phyloP scores from a whole-genome alignment of 1,284 basidiomycete genomes.

The Amylostereum areolatum region DNA sequence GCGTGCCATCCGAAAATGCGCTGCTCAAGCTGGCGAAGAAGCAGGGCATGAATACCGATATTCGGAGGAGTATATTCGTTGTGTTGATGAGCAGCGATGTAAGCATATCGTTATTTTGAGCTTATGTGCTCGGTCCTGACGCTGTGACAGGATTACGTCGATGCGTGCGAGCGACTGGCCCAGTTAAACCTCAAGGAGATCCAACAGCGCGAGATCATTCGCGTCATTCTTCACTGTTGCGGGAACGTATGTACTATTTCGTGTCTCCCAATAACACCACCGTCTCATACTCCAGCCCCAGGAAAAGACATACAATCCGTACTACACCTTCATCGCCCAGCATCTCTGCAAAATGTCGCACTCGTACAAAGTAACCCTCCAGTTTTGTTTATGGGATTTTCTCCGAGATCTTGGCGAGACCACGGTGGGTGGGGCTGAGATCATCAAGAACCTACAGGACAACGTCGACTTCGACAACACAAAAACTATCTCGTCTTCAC shows the following conservation, averaged over 20 bases:
- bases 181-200: conserved; percentile 83
- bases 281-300: conserved; percentile 23
- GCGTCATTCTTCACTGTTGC: conserved; percentile 90
- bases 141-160: conserved; percentile 75
- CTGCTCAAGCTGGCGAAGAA: conserved; percentile 79
- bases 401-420: conserved; percentile 86
- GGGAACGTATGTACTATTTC: conserved; percentile 61
- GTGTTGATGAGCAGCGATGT: conserved; percentile 93
- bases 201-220: conserved; percentile 91
- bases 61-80: conserved; percentile 86
- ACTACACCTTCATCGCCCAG: conserved; percentile 85
- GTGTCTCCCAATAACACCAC: neutral
- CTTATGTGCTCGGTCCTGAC: conserved; percentile 3
- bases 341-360: conserved; percentile 71
- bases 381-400: conserved; percentile 98
- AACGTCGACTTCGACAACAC: conserved; percentile 38
- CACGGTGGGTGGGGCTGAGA: conserved; percentile 74
- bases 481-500: conserved; percentile 48
- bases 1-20: conserved; percentile 37
- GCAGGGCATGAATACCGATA: conserved; percentile 99
- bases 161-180: conserved; percentile 84
- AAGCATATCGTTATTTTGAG: conserved; percentile 19
- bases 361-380: conserved; percentile 87
- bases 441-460: conserved; percentile 60
- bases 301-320: conserved; percentile 94